Evolutionary conservation across 495 filamentous ascomycete genomes (phyloP).

Genomic region (Corynascus novoguineensis): DNA sequence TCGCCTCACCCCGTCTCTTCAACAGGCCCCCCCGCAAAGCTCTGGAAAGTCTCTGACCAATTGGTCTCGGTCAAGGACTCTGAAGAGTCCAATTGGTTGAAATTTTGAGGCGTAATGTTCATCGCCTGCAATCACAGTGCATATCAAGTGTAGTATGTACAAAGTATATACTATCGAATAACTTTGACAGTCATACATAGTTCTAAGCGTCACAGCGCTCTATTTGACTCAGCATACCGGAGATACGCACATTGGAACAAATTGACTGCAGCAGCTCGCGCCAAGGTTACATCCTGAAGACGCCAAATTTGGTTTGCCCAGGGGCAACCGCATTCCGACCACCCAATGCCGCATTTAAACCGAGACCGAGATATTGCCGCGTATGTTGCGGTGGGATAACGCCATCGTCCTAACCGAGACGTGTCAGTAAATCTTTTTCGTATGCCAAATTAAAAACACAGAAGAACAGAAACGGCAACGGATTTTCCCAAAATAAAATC

Average conservation of each 20-base stretch:
- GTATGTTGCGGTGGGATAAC: slow-evolving; percentile 89
- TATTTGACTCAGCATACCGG: background rate
- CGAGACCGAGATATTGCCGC: slow-evolving; percentile 72
- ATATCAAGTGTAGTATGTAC: no score
- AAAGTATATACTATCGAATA: no score
- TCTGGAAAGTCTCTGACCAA: no score
- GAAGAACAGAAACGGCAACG: background rate
- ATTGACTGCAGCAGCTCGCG: slow-evolving; percentile 1
- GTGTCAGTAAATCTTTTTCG: slow-evolving; percentile 24
- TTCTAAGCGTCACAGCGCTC: no score
- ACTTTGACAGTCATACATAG: no score
- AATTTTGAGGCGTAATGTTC: no score
- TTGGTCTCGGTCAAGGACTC: no score
- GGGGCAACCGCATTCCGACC: slow-evolving; percentile 56
- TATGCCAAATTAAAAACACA: background rate
- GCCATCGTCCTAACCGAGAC: slow-evolving; percentile 63
- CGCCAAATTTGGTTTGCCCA: slow-evolving; percentile 74
- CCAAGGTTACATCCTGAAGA: slow-evolving; percentile 80
- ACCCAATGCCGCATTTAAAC: slow-evolving; percentile 69
- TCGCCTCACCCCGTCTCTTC: background rate
- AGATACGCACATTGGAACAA: background rate
- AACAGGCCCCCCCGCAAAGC: no score
- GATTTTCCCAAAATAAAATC: no score
- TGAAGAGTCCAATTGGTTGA: no score
- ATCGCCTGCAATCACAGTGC: no score